These are phyloP conservation scores for Aspergillus sp. DNA, from an alignment of 2,329 filamentous ascomycete genomes.

Conservation along the genomic window DNA sequence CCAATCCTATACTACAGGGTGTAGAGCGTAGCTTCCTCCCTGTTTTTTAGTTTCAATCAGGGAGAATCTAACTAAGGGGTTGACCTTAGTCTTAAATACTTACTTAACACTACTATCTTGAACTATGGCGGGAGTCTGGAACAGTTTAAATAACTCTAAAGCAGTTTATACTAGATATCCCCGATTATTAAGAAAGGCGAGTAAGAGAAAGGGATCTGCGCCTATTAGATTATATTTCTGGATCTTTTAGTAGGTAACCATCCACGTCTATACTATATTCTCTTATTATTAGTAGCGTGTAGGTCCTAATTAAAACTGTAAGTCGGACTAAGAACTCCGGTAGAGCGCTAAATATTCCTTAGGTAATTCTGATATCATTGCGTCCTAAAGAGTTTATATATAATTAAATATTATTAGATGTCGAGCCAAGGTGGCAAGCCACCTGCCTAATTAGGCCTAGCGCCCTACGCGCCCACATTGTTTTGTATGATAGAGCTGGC, in stretches of 20 bases:
- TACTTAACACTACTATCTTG: conserved; percentile 11
- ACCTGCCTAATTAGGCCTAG: no score
- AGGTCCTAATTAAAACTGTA: conserved; percentile 17
- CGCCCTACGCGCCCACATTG: no score
- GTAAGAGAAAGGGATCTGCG: conserved; percentile 39
- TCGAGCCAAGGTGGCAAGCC: no score
- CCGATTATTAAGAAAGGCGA: conserved; percentile 44
- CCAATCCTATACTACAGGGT: conserved; percentile 27
- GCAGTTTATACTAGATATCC: conserved; percentile 48
- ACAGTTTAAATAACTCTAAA: conserved; percentile 17
- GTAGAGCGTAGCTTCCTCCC: conserved; percentile 23
- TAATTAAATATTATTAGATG: no score
- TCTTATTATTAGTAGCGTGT: conserved; percentile 20
- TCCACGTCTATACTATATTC: conserved; percentile 34
- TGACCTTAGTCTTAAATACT: conserved; percentile 19
- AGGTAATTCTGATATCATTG: no score
- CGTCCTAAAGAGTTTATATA: no score
- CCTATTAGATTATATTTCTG: conserved; percentile 26
- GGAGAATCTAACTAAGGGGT: conserved; percentile 23
- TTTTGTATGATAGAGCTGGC: no score
- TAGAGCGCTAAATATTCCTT: conserved; percentile 43
- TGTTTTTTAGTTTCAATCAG: conserved; percentile 23
- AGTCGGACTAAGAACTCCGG: conserved; percentile 32
- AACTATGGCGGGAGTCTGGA: conserved; percentile 18
- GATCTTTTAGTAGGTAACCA: conserved; percentile 38